phyloP scores from a whole-genome alignment of 2,329 filamentous ascomycete genomes.

The Nannizziopsis barbatae region DNA sequence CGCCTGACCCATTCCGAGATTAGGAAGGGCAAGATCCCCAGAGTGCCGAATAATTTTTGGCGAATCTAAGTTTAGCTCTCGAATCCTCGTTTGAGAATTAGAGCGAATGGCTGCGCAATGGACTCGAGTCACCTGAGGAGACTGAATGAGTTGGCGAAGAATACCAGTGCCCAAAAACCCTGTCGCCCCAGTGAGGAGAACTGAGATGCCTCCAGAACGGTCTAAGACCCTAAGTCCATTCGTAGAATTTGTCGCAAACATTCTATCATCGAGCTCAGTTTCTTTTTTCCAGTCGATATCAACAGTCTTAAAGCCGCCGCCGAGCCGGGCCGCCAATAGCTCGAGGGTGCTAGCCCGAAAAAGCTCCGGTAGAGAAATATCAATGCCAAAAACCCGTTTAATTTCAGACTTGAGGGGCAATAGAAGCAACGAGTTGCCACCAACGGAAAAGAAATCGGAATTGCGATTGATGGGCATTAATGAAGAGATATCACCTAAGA shows the following conservation, averaged over 20 bases:
- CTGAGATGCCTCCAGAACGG: background rate
- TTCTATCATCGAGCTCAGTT: background rate
- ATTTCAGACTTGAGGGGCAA: constrained; percentile 30
- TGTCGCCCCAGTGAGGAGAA: constrained; percentile 23
- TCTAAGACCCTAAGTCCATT: background rate
- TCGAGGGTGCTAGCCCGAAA: constrained; percentile 9
- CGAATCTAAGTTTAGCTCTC: too few species aligned
- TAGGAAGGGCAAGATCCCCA: constrained; percentile 29
- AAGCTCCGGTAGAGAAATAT: constrained; percentile 2
- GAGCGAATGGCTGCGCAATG: constrained; percentile 35
- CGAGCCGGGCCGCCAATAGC: background rate
- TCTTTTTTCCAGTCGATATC: constrained; percentile 10
- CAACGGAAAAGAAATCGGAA: constrained; percentile 20
- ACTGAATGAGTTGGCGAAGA: constrained; percentile 27
- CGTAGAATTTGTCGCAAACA: background rate
- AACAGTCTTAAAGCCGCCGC: background rate
- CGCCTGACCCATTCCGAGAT: constrained; percentile 31
- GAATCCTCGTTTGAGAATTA: background rate
- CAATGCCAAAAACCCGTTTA: constrained; percentile 22
- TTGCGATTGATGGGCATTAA: background rate
- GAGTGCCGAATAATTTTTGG: constrained; percentile 26
- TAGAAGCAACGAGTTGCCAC: constrained; percentile 24
- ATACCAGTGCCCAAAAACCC: constrained; percentile 33
- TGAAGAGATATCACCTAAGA: background rate
- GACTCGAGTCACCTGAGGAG: constrained; percentile 26